phyloP scores from a whole-genome alignment of 2,329 filamentous ascomycete species.

The Fusarium odoratissimum region DNA sequence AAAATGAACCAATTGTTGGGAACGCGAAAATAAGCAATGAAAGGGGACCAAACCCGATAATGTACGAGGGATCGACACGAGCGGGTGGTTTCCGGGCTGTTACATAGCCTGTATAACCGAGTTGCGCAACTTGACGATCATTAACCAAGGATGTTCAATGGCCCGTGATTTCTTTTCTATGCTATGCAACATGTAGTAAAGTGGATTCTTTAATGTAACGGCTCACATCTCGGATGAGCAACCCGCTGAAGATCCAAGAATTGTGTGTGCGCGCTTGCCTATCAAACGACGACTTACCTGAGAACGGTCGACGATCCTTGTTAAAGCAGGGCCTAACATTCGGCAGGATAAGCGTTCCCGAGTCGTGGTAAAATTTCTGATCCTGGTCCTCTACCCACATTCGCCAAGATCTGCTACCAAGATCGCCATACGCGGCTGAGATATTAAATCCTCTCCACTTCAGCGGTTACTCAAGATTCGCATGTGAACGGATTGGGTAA shows the following conservation, averaged over 20 bases:
- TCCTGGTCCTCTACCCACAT: background rate
- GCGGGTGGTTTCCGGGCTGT: background rate
- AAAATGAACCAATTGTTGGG: slow-evolving; percentile 8
- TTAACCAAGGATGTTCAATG: slow-evolving; percentile 6
- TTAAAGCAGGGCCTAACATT: background rate
- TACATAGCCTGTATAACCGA: background rate
- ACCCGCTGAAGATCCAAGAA: background rate
- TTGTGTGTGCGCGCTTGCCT: background rate
- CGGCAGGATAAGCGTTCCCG: background rate
- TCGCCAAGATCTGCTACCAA: background rate
- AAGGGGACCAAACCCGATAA: background rate
- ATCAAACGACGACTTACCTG: background rate
- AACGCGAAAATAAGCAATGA: slow-evolving; percentile 13
- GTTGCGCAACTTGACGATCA: slow-evolving; percentile 5
- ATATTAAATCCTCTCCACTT: background rate
- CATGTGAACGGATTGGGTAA: background rate
- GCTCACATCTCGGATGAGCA: background rate
- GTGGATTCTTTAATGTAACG: background rate
- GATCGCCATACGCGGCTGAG: background rate
- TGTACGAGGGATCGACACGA: background rate
- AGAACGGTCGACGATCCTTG: background rate
- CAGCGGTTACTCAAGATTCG: background rate
- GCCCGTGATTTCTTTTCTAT: slow-evolving; percentile 13
- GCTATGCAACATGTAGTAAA: background rate
- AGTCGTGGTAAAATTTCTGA: background rate